Evolutionary conservation across 225 moss, liverwort and hornwort species (phyloP).

Genomic region (Pseudisothecium myosuroides): DNA sequence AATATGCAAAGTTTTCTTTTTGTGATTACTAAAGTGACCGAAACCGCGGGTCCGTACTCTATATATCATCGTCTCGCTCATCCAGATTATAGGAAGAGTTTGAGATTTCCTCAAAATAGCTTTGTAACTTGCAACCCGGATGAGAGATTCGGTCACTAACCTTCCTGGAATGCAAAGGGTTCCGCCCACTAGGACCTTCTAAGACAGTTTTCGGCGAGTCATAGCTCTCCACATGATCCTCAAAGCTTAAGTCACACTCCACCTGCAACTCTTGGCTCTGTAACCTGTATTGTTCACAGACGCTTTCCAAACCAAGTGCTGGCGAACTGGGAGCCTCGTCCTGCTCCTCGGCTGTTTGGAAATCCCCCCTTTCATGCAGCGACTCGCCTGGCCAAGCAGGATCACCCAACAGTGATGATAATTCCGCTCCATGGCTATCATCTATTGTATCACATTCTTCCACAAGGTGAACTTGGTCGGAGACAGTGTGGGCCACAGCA

Average conservation of each 20-base stretch:
- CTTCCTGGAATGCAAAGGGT: not conserved
- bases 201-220: conserved; percentile 26
- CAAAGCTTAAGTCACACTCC: conserved; percentile 2
- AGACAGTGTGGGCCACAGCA: not conserved
- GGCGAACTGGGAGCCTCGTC: not conserved
- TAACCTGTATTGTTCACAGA: conserved; percentile 15
- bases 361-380: not conserved
- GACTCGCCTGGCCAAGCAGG: not conserved
- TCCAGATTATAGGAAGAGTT: conserved; percentile 7
- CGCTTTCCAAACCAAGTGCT: not conserved
- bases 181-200: conserved; percentile 7
- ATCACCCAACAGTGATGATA: not conserved
- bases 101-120: conserved; percentile 16
- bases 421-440: not conserved
- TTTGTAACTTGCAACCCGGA: conserved; percentile 3
- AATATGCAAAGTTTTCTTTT: not conserved
- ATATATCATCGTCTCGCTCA: not conserved
- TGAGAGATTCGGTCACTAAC: not conserved
- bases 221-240: conserved; percentile 1
- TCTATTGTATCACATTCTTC: conserved; percentile 4
- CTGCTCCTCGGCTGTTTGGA: not conserved
- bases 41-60: not conserved
- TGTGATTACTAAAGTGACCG: not conserved
- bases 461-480: not conserved
- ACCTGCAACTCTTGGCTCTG: not conserved